phyloP scores from a whole-genome alignment of 345 rosid species.

The Aquilaria yunnanensis region DNA sequence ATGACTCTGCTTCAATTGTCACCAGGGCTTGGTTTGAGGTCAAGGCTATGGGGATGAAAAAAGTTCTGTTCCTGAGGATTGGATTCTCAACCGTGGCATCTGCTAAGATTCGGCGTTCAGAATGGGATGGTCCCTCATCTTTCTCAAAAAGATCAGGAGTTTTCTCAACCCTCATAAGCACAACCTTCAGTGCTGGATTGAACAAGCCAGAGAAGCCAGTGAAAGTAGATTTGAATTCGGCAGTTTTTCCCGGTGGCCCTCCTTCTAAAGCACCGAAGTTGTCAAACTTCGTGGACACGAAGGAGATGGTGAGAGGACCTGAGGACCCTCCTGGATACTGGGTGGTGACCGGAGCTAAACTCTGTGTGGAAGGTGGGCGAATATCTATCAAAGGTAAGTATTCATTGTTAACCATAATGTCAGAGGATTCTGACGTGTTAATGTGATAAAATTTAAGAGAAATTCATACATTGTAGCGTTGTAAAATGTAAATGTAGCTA shows the following conservation, averaged over 20 bases:
- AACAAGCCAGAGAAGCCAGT: slow-evolving; percentile 37
- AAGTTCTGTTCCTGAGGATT: slow-evolving; percentile 80
- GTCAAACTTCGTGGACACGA: slow-evolving; percentile 76
- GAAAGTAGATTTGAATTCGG: slow-evolving; percentile 77
- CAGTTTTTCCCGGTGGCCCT: slow-evolving; percentile 77
- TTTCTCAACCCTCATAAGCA: slow-evolving; percentile 65
- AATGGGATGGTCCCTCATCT: slow-evolving; percentile 72
- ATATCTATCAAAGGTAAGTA: slow-evolving; percentile 81
- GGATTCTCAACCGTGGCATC: slow-evolving; percentile 74
- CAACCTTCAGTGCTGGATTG: slow-evolving; percentile 52
- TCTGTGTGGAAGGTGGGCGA: slow-evolving; percentile 63
- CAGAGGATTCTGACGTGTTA: slow-evolving; percentile 62
- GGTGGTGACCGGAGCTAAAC: slow-evolving; percentile 96
- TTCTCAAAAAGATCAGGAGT: slow-evolving; percentile 71
- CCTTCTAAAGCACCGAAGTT: slow-evolving; percentile 53
- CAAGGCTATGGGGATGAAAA: slow-evolving; percentile 71
- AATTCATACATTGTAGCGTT: slow-evolving; percentile 1
- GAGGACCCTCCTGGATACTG: slow-evolving; percentile 89
- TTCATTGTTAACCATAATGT: slow-evolving; percentile 67
- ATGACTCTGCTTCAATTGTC: slow-evolving; percentile 67
- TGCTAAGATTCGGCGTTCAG: slow-evolving; percentile 61
- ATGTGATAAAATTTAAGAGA: slow-evolving; percentile 24
- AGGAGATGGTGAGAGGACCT: slow-evolving; percentile 86
- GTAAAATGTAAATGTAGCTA: slow-evolving; percentile 12
- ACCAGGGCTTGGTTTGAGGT: slow-evolving; percentile 96